Percentiles rank a stretch among this genome's conserved stretches.
Evolutionary conservation across 2,329 filamentous ascomycete genomes (phyloP).

Genomic region (Talaromyces sp.): DNA sequence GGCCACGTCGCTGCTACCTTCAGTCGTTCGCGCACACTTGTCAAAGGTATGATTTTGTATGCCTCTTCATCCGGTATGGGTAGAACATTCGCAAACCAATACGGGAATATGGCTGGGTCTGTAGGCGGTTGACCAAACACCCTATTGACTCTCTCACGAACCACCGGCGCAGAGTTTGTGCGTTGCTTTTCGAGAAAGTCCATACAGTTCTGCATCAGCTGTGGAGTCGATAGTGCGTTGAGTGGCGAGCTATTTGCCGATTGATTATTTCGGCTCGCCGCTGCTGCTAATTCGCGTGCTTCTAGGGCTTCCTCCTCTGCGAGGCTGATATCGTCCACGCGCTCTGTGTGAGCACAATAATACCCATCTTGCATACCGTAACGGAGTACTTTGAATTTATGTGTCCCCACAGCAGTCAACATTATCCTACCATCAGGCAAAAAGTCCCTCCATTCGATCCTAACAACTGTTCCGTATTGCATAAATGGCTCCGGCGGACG

Average conservation of each 20-base stretch:
- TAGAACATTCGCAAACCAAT: slow-evolving; percentile 83
- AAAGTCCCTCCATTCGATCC: slow-evolving; percentile 69
- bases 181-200: slow-evolving; percentile 69
- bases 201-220: slow-evolving; percentile 63
- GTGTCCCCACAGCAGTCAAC: slow-evolving; percentile 72
- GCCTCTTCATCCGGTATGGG: slow-evolving; percentile 76
- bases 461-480: slow-evolving; percentile 73
- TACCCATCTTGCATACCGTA: slow-evolving; percentile 70
- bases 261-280: not conserved
- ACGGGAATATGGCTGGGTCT: slow-evolving; percentile 75
- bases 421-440: slow-evolving; percentile 78
- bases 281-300: slow-evolving; percentile 57
- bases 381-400: slow-evolving; percentile 68
- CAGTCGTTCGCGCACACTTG: slow-evolving; percentile 73
- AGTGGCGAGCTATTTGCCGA: slow-evolving; percentile 25
- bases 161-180: slow-evolving; percentile 67
- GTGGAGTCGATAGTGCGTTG: slow-evolving; percentile 62
- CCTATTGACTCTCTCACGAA: slow-evolving; percentile 66
- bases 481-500: slow-evolving; percentile 59
- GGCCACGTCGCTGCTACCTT: slow-evolving; percentile 84
- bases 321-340: slow-evolving; percentile 75
- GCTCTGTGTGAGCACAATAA: slow-evolving; percentile 68
- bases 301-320: slow-evolving; percentile 77
- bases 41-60: slow-evolving; percentile 69
- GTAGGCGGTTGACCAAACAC: slow-evolving; percentile 75